Evolutionary conservation across 768 basidiomycete genomes (phyloP), one percentile per base, ranked within the genome.

Genomic region (Boletus subparvulus): DNA sequence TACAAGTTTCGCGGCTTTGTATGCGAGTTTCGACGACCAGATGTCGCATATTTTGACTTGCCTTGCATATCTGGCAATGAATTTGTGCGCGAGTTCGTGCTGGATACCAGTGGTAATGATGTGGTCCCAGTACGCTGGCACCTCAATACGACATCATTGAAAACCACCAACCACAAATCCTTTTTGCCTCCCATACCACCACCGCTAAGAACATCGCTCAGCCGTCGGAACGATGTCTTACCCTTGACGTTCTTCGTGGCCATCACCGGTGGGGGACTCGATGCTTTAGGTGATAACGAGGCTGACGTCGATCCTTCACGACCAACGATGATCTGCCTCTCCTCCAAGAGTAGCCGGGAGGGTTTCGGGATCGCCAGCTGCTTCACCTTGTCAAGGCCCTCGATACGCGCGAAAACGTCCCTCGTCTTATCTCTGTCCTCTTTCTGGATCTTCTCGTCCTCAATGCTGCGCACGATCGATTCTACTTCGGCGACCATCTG

Each of bases 401-500:
- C 97, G 32, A 99, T 98, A 9, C 97, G 86, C 5, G 95, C 97
- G 63, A 97, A 91, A 3, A 92, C 88, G 70, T 99, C 96, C 14
- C 96, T 80, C 4, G 95, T 97, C 77, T 89, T 90, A 74, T 97
- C 93, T 33, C 96, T 85, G 69, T 96, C 94, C 69, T 98, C 96
- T 73, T 93, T 92, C 69, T 91, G 89, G 53, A 94, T 90, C 78
- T 98, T 98, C 77, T 99, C 94, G 65, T 98, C 96, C 72, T 99
- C 96, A 54, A 99, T 98, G 59, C 90, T 92, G 44, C 96, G 83
- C 47, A 99, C 96, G 65, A 98, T 96, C 19, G 82, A 86, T 75
- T 99, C 97, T 8, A 99, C 92, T 72, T 98, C 94, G 19, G 94
- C 92, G 1, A 98, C 94, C 92, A 98, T 96, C 69, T 89, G 88